Conservation (phyloP, 768 basidiomycete genomes). For the Dacryopinax spathularia region DNA sequence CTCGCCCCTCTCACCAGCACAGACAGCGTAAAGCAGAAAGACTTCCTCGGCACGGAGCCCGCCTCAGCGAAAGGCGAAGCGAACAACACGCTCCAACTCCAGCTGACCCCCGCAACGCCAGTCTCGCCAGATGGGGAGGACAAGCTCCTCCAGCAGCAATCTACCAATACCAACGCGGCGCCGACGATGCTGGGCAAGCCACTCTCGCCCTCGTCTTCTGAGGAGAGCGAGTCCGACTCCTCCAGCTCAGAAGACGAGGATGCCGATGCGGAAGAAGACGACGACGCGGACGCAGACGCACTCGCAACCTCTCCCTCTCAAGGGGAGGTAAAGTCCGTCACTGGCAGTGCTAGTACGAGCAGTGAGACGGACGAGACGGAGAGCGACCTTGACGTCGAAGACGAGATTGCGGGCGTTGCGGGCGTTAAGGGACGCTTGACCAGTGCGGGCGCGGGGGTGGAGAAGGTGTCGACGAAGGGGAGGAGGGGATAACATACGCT, state of each 20-base stretch:
- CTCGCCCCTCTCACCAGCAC: neutral
- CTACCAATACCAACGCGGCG: slow-evolving; percentile 3
- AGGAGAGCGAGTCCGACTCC: slow-evolving; percentile 15
- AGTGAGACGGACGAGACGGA: slow-evolving; percentile 1
- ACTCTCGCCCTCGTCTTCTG: no score
- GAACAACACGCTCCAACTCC: neutral
- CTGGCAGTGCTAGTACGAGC: no score
- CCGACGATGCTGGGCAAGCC: no score
- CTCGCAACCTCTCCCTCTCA: no score
- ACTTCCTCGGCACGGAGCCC: neutral
- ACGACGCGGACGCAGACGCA: slow-evolving; percentile 22
- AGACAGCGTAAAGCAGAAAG: neutral
- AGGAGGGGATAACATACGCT: slow-evolving; percentile 3
- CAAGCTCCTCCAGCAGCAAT: neutral
- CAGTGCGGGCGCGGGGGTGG: slow-evolving; percentile 33
- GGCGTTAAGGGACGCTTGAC: slow-evolving; percentile 11
- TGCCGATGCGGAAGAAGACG: slow-evolving; percentile 18
- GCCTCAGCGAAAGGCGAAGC: neutral
- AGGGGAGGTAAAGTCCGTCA: slow-evolving; percentile 9
- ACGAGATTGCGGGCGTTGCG: no score
- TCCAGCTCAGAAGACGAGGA: slow-evolving; percentile 13
- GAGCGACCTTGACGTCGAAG: neutral
- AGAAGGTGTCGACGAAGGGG: slow-evolving; percentile 34
- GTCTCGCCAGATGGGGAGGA: neutral
- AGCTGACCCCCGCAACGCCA: neutral